Evolutionary conservation across 2,329 filamentous ascomycete species (phyloP).

Genomic region (Alternaria sp.): DNA sequence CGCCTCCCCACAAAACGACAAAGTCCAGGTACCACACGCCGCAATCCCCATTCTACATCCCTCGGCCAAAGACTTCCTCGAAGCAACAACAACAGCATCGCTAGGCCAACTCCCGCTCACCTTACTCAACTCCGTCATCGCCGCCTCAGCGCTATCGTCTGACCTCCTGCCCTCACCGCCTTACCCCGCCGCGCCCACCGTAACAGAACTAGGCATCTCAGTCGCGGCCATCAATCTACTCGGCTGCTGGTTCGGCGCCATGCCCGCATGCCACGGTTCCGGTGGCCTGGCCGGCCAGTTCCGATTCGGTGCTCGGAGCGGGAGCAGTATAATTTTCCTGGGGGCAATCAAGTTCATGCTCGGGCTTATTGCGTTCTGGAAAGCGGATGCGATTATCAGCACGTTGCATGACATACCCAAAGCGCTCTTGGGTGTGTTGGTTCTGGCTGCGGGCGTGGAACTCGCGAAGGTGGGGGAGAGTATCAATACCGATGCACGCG

Average conservation of each 20-base stretch:
- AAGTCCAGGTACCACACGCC: constrained; percentile 56
- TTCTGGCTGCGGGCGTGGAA: constrained; percentile 87
- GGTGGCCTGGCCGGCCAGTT: constrained; percentile 90
- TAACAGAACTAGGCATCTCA: constrained; percentile 79
- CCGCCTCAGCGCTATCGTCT: constrained; percentile 77
- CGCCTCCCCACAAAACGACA: constrained; percentile 35
- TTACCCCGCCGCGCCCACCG: constrained; percentile 63
- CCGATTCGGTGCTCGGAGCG: constrained; percentile 88
- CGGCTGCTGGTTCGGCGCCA: constrained; percentile 89
- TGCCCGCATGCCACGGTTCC: constrained; percentile 94
- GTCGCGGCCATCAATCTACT: constrained; percentile 83
- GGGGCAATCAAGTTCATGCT: constrained; percentile 77
- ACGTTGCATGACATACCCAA: constrained; percentile 76
- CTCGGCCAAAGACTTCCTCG: constrained; percentile 55
- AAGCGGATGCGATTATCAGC: constrained; percentile 74
- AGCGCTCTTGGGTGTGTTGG: constrained; percentile 82
- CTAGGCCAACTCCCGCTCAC: constrained; percentile 90
- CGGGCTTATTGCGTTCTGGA: constrained; percentile 65
- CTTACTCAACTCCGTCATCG: constrained; percentile 89
- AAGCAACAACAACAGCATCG: constrained; percentile 69
- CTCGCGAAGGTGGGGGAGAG: constrained; percentile 84
- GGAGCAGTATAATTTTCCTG: constrained; percentile 80
- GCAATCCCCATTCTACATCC: constrained; percentile 58
- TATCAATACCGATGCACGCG: constrained; percentile 75
- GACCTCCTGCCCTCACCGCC: constrained; percentile 76